Evolutionary conservation across 2,329 filamentous ascomycete species (phyloP), one percentile per base, ranked within the genome.

Genomic region (Fusarium denticulatum): DNA sequence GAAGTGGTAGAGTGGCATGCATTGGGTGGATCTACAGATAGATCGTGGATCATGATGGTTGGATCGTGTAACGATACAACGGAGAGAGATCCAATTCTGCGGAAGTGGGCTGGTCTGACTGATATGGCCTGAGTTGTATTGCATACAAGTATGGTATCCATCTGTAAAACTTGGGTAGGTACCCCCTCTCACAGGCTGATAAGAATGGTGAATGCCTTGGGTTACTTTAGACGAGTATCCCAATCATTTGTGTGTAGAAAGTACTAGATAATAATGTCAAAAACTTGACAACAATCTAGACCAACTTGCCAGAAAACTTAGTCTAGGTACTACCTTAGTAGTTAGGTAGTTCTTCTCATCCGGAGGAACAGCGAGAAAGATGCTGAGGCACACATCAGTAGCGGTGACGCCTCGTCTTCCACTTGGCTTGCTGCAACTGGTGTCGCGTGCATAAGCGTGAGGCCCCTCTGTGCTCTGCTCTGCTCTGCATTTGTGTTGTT

Each of bases 381-480:
- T 24, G 59, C 49, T 62, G 60, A 39, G 39, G 46, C 65, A 69
- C 57, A 52, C 60, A 57, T 69, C 65, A 75, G 69, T 64, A 76
- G 75, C 75, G 75, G 75, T 77, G 75, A 72, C 73, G 66, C 58
- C 49, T 50, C 60, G 42, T 32, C 60, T 75, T 69, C 62, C 70
- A 75, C 69, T 67, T 73, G 70, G 64, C 69, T 71, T 26, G 69
- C 65, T 69, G 72, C 65, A 77, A 75, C 76, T 72, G 76, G 73
- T 75, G 74, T 77, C 71, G 76, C 76, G 66, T 77, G 77, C 77
- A 78, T 78, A 78, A 78, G 76, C 70, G 74, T 69, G 64, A 68
- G 65, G 69, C 59, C 69, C 56, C 61, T 62, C 43, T 66, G 39
- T 64, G 46, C 52, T 53, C 50, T 53, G 49, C 52, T 53, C 60